A percentile compares a stretch with the other conserved stretches of the same genome.
Evolutionary conservation across 345 rosid genomes (phyloP).

Genomic region (Aquilaria sinensis): DNA sequence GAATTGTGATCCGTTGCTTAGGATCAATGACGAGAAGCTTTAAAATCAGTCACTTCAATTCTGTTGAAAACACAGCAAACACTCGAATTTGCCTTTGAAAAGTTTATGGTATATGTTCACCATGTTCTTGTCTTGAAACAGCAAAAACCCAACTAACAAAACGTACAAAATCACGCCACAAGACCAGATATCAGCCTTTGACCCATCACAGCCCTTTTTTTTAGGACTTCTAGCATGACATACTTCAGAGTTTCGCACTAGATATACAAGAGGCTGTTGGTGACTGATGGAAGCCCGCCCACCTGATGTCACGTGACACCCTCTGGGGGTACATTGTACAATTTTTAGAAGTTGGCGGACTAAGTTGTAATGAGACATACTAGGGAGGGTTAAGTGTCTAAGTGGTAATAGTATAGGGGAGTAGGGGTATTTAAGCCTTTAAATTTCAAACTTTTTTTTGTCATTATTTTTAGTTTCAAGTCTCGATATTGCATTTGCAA

Average conservation of each 20-base stretch:
- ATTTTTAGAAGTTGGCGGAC: no score
- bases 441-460: no score
- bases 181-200: conserved; percentile 12
- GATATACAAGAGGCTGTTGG: conserved; percentile 8
- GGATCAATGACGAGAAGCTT: conserved; percentile 12
- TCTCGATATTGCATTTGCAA: no score
- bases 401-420: no score
- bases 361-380: no score
- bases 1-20: conserved; percentile 8
- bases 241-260: conserved; percentile 19
- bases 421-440: no score
- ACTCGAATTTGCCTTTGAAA: conserved; percentile 14
- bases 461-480: no score
- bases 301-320: no score
- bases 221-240: conserved; percentile 13
- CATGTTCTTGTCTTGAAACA: conserved; percentile 11
- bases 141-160: conserved; percentile 12
- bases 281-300: no score
- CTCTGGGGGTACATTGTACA: no score
- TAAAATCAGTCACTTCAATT: conserved; percentile 9
- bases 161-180: conserved; percentile 17
- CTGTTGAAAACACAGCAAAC: conserved; percentile 7
- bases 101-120: conserved; percentile 13
- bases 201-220: conserved; percentile 14
- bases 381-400: no score